These are phyloP conservation scores for Solanum bulbocastanum DNA, from an alignment of 257 asterid species.

Conservation along the genomic window DNA sequence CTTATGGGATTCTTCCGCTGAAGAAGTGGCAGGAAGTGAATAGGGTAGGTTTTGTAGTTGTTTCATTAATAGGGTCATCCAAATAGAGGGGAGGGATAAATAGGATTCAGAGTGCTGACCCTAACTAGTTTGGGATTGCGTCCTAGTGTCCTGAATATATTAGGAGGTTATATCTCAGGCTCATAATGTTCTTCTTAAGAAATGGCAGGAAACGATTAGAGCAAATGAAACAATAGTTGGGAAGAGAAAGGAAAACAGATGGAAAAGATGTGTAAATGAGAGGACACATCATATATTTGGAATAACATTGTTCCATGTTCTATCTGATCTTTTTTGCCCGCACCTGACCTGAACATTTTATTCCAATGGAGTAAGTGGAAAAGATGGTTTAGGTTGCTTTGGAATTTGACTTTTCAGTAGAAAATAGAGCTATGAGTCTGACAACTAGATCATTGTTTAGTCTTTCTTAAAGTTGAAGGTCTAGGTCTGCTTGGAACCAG, in stretches of 20 bases:
- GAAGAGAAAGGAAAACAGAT: background rate
- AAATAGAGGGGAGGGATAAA: background rate
- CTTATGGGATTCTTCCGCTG: background rate
- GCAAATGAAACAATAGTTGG: background rate
- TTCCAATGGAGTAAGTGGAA: background rate
- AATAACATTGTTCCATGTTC: no score
- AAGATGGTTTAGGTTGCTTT: background rate
- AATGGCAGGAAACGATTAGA: background rate
- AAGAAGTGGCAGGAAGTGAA: background rate
- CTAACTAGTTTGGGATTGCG: background rate
- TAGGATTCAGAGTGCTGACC: background rate
- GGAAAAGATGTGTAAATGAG: background rate
- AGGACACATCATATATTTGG: background rate
- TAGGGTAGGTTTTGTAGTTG: background rate
- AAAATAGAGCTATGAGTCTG: background rate
- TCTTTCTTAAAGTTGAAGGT: background rate
- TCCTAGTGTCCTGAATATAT: background rate
- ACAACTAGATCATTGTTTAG: background rate
- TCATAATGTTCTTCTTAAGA: background rate
- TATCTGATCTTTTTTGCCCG: background rate
- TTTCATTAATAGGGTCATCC: background rate
- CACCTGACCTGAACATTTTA: background rate
- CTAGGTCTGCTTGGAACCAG: background rate
- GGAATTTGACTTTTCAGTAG: background rate
- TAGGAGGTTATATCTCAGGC: background rate